Percentiles rank a stretch among this genome's conserved stretches.
These are phyloP conservation scores for Botrytis cinerea DNA, from an alignment of 2,329 filamentous ascomycete genomes.

Conservation along the genomic window DNA sequence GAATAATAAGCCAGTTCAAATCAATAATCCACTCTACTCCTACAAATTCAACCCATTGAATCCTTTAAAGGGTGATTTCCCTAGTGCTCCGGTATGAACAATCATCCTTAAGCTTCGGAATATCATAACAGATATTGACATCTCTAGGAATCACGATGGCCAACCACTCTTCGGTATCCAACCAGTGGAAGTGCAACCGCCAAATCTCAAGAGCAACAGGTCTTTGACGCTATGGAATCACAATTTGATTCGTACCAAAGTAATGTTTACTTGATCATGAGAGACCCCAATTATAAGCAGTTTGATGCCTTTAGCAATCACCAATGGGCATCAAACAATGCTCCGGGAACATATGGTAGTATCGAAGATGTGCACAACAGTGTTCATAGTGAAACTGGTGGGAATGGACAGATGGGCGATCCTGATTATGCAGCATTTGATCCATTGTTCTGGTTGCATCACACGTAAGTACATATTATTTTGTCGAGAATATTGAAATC, in stretches of 20 bases:
- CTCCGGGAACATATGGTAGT: conserved; percentile 30
- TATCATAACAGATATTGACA: background rate
- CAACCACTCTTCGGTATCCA: conserved; percentile 35
- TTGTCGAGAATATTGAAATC: accelerated
- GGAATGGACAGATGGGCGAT: conserved; percentile 66
- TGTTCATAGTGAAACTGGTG: conserved; percentile 59
- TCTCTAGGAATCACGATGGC: conserved; percentile 31
- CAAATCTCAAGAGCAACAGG: conserved; percentile 32
- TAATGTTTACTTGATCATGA: conserved; percentile 35
- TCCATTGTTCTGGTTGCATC: conserved; percentile 53
- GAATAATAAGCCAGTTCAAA: conserved; percentile 57
- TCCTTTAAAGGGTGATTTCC: conserved; percentile 36
- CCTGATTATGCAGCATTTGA: conserved; percentile 76
- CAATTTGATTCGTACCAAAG: conserved; percentile 33
- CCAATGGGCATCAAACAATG: conserved; percentile 50
- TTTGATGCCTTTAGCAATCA: conserved; percentile 72
- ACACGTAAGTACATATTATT: conserved; percentile 27
- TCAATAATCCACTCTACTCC: conserved; percentile 62
- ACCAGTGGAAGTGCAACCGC: conserved; percentile 29
- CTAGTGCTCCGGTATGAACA: conserved; percentile 25
- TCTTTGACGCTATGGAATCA: conserved; percentile 31
- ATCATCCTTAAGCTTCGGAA: background rate
- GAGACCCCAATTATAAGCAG: conserved; percentile 60
- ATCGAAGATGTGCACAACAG: conserved; percentile 65
- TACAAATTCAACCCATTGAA: conserved; percentile 61